These are phyloP conservation scores for Russula virescens DNA, from an alignment of 768 basidiomycete species.

Conservation along the genomic window DNA sequence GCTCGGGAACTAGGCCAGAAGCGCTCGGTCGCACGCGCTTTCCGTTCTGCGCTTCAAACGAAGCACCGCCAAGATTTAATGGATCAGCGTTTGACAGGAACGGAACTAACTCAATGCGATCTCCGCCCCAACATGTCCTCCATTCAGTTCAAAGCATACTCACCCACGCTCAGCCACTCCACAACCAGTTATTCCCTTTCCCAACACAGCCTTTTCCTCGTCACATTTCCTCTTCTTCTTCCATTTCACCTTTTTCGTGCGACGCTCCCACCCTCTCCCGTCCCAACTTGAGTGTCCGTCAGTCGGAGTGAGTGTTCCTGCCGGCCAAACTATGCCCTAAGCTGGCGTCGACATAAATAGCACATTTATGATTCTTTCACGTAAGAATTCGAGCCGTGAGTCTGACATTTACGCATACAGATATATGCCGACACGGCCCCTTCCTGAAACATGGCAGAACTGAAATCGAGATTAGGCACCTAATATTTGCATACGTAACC, in stretches of 20 bases:
- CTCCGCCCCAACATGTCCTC: background rate
- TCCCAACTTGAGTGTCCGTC: too few relatives aligned
- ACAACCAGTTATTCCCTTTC: background rate
- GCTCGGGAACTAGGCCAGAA: slow-evolving; percentile 22
- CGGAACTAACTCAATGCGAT: slow-evolving; percentile 21
- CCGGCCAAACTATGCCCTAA: background rate
- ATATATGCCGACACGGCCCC: slow-evolving; percentile 1
- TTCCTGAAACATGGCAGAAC: background rate
- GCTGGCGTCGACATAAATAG: background rate
- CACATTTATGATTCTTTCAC: background rate
- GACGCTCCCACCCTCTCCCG: too few relatives aligned
- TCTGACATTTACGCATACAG: background rate
- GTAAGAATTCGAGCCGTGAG: background rate
- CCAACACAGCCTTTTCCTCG: background rate
- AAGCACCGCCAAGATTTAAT: slow-evolving; percentile 18
- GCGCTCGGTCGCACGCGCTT: slow-evolving; percentile 17
- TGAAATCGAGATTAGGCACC: slow-evolving; percentile 3
- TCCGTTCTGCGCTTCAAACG: slow-evolving; percentile 17
- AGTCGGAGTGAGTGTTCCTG: background rate
- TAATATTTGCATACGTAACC: slow-evolving; percentile 4
- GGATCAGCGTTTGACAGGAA: slow-evolving; percentile 24
- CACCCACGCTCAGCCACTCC: background rate
- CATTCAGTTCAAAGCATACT: background rate
- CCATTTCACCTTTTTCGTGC: background rate
- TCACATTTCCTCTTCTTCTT: background rate